Base-by-base conservation (phyloP, 495 filamentous ascomycete genomes). In the Chaetomidium leptoderma region DNA sequence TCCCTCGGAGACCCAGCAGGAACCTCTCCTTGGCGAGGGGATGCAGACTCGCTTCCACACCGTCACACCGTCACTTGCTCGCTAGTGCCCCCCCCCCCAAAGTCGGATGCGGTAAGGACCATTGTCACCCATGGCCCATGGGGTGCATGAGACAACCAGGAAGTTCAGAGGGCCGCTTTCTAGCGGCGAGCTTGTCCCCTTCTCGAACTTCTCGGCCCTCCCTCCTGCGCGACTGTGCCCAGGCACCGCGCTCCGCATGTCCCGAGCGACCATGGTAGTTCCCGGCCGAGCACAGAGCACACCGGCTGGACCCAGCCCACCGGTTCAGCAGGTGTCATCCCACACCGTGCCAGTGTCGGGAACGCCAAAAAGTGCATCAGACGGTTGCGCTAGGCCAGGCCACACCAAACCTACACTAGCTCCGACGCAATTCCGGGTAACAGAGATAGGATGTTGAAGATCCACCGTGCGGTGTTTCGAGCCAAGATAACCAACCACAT, bases 361-460 rank as follows among this genome's bases (percentile, higher is more conserved):
- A 27, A 27, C 23, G 10, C 30, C 30, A 33, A 33, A 33, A 9
- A 8, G 17, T 23, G 17, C 19, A 37, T 8, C n/a, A 44, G 19
- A 3, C 23, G 6, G 10, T 2, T 16, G 3, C 3, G 35, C 6
- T 16, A 36, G 35, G 3, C 36, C 8, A 44, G 4, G 21, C 42
- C 6, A 21, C 11, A 11, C 42, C 45, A 32, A 23, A 10, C 32
- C 6, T 8, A 26, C 37, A 13, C 21, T 46, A 23, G 32, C 13
- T 11, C 39, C 26, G 43, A 30, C 26, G 36, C 39, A 52, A 61
- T 40, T 56, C 58, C 58, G 46, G 52, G 58, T 60, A 55, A 39
- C 44, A 51, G 23, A 30, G 26, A 9, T 5, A 6, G 51, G 51
- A 26, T 36, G 42, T 39, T 57, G 13, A 47, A 36, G 51, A 49